Conservation (phyloP, 139 green algal genomes). For the Picochlorum sp. region DNA sequence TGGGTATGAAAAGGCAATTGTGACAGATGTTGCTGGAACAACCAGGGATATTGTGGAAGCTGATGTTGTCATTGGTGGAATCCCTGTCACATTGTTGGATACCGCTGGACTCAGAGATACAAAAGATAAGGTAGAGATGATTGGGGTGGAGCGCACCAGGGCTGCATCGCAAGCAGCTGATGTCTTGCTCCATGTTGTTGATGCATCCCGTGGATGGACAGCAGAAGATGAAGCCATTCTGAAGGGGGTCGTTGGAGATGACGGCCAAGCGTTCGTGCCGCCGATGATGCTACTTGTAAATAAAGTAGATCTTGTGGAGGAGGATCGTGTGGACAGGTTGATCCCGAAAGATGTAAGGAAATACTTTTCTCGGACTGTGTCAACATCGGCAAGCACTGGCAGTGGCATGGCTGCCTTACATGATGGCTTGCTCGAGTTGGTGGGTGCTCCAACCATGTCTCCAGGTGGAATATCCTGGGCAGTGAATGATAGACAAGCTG, state of each 20-base stretch:
- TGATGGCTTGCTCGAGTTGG: constrained; percentile 32
- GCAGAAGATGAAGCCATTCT: constrained; percentile 49
- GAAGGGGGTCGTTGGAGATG: not conserved
- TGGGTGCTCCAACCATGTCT: constrained; percentile 34
- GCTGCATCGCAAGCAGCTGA: constrained; percentile 63
- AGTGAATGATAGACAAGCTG: constrained; percentile 85
- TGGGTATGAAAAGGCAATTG: constrained; percentile 78
- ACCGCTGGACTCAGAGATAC: constrained; percentile 82
- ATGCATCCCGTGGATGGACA: constrained; percentile 66
- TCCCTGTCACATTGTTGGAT: constrained; percentile 88
- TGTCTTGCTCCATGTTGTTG: constrained; percentile 79
- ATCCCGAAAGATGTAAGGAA: constrained; percentile 9
- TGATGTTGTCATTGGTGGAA: constrained; percentile 60
- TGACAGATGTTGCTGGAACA: constrained; percentile 87
- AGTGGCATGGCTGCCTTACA: constrained; percentile 57
- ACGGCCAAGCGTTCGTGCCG: constrained; percentile 1
- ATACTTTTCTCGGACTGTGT: constrained; percentile 37
- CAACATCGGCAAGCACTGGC: constrained; percentile 50
- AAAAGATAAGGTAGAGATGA: constrained; percentile 69
- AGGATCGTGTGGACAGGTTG: not conserved
- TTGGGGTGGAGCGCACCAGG: constrained; percentile 63
- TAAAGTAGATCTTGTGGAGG: constrained; percentile 69
- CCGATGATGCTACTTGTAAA: constrained; percentile 77
- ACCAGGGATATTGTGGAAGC: constrained; percentile 94
- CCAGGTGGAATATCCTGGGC: constrained; percentile 69